A percentile compares a stretch with the other conserved stretches of the same genome.
Evolutionary conservation across 441 rosid species (phyloP).

Genomic region (Populus tomentosa): DNA sequence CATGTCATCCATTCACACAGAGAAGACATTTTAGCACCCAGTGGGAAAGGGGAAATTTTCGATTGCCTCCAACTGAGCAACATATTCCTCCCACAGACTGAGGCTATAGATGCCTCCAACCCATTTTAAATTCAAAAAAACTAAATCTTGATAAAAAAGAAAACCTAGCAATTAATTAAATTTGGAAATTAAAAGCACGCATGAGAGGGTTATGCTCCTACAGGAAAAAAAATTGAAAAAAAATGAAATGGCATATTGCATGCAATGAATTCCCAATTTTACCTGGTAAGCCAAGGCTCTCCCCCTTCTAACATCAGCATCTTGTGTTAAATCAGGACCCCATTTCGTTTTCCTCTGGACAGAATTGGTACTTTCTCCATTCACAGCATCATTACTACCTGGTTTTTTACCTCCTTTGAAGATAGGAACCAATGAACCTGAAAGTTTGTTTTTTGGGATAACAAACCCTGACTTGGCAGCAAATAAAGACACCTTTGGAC

Average conservation of each 20-base stretch:
- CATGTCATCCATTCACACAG: conserved; percentile 55
- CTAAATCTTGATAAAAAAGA: not conserved
- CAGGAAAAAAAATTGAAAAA: not conserved
- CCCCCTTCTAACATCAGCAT: conserved; percentile 51
- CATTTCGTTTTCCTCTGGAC: conserved; percentile 75
- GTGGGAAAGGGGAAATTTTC: conserved; percentile 28
- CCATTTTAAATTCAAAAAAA: conserved; percentile 15
- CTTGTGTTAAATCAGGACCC: conserved; percentile 73
- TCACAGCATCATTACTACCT: conserved; percentile 33
- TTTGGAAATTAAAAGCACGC: not conserved
- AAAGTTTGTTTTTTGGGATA: conserved; percentile 85
- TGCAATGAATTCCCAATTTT: conserved; percentile 10
- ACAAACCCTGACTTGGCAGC: conserved; percentile 73
- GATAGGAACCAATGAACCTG: conserved; percentile 78
- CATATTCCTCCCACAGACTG: conserved; percentile 33
- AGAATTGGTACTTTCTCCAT: conserved; percentile 37
- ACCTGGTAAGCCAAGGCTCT: conserved; percentile 89
- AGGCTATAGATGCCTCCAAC: conserved; percentile 35
- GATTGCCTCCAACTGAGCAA: conserved; percentile 40
- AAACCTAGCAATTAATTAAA: not conserved
- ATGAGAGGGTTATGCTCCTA: not conserved
- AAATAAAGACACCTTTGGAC: conserved; percentile 58
- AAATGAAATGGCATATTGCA: not conserved
- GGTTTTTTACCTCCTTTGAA: conserved; percentile 51
- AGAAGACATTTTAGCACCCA: conserved; percentile 47